Evolutionary conservation across 148 eudicot genomes (phyloP).

Genomic region (Hydrangea macrophylla): DNA sequence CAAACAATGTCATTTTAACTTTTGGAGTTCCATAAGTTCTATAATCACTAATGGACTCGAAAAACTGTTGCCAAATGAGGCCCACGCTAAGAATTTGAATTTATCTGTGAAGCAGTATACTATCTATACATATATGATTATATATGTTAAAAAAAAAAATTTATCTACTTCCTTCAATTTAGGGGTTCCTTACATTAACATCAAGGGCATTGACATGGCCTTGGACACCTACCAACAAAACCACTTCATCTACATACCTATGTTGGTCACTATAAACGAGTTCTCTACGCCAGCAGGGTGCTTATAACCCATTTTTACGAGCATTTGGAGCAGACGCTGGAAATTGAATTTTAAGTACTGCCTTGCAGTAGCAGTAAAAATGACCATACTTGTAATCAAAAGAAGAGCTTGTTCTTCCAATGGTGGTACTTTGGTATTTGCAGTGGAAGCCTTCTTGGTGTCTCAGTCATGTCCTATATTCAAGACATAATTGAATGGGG

Average conservation of each 20-base stretch:
- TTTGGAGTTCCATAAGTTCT: too few relatives aligned
- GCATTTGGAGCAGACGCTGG: slow-evolving; percentile 81
- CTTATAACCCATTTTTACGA: slow-evolving; percentile 85
- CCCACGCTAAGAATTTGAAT: too few relatives aligned
- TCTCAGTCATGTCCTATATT: slow-evolving; percentile 67
- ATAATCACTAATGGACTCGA: too few relatives aligned
- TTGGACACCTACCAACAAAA: slow-evolving; percentile 32
- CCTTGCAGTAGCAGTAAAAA: slow-evolving; percentile 36
- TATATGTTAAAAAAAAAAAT: too few relatives aligned
- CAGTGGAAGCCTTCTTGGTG: slow-evolving; percentile 77
- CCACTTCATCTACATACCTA: slow-evolving; percentile 40
- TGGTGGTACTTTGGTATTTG: slow-evolving; percentile 96
- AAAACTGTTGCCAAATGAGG: too few relatives aligned
- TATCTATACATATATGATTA: too few relatives aligned
- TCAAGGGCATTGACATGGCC: slow-evolving; percentile 54
- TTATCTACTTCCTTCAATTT: background rate
- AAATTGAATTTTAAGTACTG: slow-evolving; percentile 46
- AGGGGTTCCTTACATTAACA: slow-evolving; percentile 87
- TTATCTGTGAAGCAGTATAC: too few relatives aligned
- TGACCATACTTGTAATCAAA: slow-evolving; percentile 32
- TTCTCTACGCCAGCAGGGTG: slow-evolving; percentile 80
- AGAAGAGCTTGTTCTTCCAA: slow-evolving; percentile 69
- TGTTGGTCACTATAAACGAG: slow-evolving; percentile 68
- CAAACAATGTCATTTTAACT: too few relatives aligned
- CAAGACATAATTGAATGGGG: slow-evolving; percentile 87